Evolutionary conservation across 176 grass and related monocot species (phyloP).

Genomic region (Leersia perrieri): DNA sequence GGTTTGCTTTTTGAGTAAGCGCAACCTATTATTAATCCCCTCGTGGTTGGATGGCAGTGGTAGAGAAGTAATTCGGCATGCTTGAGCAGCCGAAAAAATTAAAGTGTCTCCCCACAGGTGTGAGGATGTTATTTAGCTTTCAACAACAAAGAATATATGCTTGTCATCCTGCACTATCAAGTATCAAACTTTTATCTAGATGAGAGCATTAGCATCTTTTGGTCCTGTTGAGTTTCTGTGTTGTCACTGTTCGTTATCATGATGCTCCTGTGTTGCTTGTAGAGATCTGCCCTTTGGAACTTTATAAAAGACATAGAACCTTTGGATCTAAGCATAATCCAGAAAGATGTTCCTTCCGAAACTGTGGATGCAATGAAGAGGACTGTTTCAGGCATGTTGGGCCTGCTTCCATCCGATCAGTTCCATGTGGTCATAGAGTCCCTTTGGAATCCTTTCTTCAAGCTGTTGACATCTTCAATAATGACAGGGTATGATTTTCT

Average conservation of each 20-base stretch:
- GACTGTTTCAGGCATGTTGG: constrained; percentile 94
- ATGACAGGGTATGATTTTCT: constrained; percentile 84
- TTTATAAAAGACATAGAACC: constrained; percentile 94
- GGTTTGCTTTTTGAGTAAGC: neutral
- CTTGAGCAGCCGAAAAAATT: neutral
- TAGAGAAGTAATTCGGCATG: neutral
- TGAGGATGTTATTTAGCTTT: constrained; percentile 3
- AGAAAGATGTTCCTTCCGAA: constrained; percentile 81
- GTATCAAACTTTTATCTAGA: constrained; percentile 7
- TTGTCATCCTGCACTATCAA: neutral
- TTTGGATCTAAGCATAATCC: constrained; percentile 71
- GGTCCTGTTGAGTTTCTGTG: neutral
- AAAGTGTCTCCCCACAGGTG: neutral
- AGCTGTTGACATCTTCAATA: constrained; percentile 85
- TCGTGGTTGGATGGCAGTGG: neutral
- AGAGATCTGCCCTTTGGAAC: constrained; percentile 80
- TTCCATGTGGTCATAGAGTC: constrained; percentile 82
- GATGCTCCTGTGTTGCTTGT: constrained; percentile 13
- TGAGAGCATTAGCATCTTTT: neutral
- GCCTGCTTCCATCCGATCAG: constrained; percentile 85
- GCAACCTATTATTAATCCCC: neutral
- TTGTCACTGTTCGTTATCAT: neutral
- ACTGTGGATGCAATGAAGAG: constrained; percentile 92
- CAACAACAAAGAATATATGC: constrained; percentile 6
- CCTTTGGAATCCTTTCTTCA: constrained; percentile 83